Percentiles rank a stretch among this genome's conserved stretches.
These are phyloP conservation scores for Suillus ampliporus DNA, from an alignment of 768 basidiomycete species.

Conservation along the genomic window DNA sequence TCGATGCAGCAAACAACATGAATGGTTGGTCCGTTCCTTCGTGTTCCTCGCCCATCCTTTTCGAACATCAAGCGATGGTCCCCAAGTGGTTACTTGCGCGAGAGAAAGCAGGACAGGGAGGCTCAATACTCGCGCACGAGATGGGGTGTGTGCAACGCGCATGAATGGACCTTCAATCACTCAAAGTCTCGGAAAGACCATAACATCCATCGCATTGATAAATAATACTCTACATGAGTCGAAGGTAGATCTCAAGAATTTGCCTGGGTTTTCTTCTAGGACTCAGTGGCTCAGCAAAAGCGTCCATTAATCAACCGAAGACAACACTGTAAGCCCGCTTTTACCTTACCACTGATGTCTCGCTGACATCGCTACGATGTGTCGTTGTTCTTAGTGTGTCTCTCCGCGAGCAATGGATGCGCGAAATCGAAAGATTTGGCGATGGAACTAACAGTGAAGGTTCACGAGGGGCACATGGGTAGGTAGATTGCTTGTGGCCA, in stretches of 20 bases:
- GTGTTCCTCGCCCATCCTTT: not conserved
- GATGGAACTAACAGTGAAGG: not conserved
- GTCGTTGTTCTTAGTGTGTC: not conserved
- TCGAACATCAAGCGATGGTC: constrained; percentile 8
- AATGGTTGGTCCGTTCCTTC: not conserved
- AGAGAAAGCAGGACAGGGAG: constrained; percentile 3
- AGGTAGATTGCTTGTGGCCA: not conserved
- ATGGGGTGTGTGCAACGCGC: not conserved
- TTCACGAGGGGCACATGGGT: constrained; percentile 1
- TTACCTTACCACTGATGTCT: not conserved
- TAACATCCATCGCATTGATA: not conserved
- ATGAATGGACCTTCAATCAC: not conserved
- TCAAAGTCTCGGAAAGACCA: not conserved
- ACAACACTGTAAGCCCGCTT: not conserved
- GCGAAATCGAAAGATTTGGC: not conserved
- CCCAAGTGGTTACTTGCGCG: not conserved
- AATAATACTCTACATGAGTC: not conserved
- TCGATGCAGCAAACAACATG: not conserved
- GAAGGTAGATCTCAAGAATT: not conserved
- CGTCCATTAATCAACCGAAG: not conserved
- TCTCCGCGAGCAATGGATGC: not conserved
- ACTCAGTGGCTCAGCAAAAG: not conserved
- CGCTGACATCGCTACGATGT: not conserved
- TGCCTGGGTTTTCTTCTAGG: not conserved
- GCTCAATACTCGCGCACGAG: not conserved